Base-by-base conservation (phyloP, 805 yeast species). In the Spathaspora arborariae region DNA sequence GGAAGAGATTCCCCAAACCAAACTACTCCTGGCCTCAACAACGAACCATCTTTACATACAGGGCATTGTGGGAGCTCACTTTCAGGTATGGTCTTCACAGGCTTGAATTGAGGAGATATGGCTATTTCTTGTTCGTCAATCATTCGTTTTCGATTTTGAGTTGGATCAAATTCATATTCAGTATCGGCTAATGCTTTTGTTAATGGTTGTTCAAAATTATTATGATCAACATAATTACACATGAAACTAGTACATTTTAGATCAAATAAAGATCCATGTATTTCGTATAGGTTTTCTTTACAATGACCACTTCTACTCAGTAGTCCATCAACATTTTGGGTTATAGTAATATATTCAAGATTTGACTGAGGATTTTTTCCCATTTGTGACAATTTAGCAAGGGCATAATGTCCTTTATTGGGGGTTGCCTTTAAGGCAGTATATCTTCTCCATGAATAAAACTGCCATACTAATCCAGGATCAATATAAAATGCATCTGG, bases 1-100 rank as follows among this genome's bases (percentile, higher is more conserved):
- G 96, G 88, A 39, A 90, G 67, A 13, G 89, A 76, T 63, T 90
- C 97, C n/a, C 97, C 97, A 65, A 85, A 88, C 97, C 96, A 90
- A 5, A 89, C 91, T 2, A 90, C 95, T 0, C 94, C 96, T 0
- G 97, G 97, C 19, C 97, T 71, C 48, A 90, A 65, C 10, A 85
- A 59, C 30, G 63, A 53, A 0, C 83, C 84, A 4, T 72, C 74
- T n/a, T 69, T 59, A 59, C 97, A 90, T 9, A 66, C 67, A 0
- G 96, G 96, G 60, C 97, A 90, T 35, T 64, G 75, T 1, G 96
- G 96, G 9, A 88, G 70, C 1, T 80, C 80, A 1, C 63, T 58
- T 41, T 66, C 76, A 2, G 72, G 65, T 1, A 88, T 64, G 13
- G 67, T 59, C n/a, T 76, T 69, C 2, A 76, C 72, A 2, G 84